Percentiles rank a stretch among this genome's conserved stretches.
Evolutionary conservation across 73 alveolate species (phyloP).

Genomic region (Tetrahymena elliotti): DNA sequence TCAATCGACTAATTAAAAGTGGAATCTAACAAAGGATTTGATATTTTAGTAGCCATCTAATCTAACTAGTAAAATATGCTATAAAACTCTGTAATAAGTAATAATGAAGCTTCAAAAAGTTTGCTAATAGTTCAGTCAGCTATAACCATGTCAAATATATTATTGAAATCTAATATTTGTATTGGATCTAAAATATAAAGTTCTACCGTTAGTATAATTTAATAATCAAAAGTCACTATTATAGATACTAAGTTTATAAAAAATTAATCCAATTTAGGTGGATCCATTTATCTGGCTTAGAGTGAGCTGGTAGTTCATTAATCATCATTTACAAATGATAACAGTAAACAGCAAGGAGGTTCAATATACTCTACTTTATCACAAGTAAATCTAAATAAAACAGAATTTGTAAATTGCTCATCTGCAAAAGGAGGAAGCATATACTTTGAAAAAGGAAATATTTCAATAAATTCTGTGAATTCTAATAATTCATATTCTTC

Average conservation of each 20-base stretch:
- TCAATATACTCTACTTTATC: not conserved
- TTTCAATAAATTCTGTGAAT: too few species aligned
- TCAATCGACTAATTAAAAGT: too few species aligned
- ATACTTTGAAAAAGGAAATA: not conserved
- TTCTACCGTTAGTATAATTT: not conserved
- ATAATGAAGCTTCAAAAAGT: too few species aligned
- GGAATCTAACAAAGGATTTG: too few species aligned
- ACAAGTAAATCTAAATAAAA: too few species aligned
- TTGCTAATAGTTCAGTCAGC: too few species aligned
- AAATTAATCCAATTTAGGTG: not conserved
- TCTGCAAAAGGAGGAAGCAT: not conserved
- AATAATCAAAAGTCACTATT: not conserved
- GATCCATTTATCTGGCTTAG: not conserved
- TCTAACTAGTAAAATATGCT: too few species aligned
- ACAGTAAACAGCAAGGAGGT: not conserved
- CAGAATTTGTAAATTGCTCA: not conserved
- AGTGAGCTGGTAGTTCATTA: not conserved
- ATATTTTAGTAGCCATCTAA: too few species aligned
- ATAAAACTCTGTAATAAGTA: too few species aligned
- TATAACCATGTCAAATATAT: too few species aligned
- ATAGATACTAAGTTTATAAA: not conserved
- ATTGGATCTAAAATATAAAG: not conserved
- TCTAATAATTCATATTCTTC: not conserved
- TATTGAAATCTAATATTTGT: too few species aligned
- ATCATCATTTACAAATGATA: not conserved